Conservation (phyloP, 768 basidiomycete genomes). For the Mycena chlorophos region DNA sequence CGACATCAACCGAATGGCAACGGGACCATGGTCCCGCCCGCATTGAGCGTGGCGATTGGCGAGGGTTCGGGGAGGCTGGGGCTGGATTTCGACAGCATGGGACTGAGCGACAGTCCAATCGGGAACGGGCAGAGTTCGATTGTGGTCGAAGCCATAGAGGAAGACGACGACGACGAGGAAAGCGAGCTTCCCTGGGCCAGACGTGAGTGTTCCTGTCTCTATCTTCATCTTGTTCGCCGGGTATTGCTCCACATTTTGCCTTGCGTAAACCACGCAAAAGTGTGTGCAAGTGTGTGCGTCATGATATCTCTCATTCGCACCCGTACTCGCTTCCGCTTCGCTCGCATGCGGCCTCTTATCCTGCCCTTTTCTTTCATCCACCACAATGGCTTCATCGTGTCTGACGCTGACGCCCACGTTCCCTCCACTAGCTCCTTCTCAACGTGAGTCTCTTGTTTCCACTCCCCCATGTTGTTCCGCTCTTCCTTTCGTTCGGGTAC, state of each 20-base stretch:
- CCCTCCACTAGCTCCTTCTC: not conserved
- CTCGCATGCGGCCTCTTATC: not conserved
- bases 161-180: conserved; percentile 20
- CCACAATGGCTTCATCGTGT: not conserved
- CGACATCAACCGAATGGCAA: conserved; percentile 26
- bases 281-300: not conserved
- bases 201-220: conserved; percentile 5
- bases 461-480: not conserved
- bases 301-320: conserved; percentile 1
- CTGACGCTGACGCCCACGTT: not conserved
- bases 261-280: not conserved
- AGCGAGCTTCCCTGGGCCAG: conserved; percentile 23
- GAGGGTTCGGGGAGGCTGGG: conserved; percentile 58
- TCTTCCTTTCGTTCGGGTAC: not conserved
- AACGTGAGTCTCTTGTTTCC: not conserved
- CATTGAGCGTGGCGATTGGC: conserved; percentile 46
- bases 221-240: not conserved
- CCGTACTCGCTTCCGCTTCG: not conserved
- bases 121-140: conserved; percentile 38
- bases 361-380: not conserved
- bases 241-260: not conserved
- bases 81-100: conserved; percentile 50
- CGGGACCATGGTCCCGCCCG: conserved; percentile 27
- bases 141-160: conserved; percentile 19
- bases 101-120: conserved; percentile 43